Conservation (phyloP, 2,329 filamentous ascomycete species). For the Colletotrichum euphorbiae region DNA sequence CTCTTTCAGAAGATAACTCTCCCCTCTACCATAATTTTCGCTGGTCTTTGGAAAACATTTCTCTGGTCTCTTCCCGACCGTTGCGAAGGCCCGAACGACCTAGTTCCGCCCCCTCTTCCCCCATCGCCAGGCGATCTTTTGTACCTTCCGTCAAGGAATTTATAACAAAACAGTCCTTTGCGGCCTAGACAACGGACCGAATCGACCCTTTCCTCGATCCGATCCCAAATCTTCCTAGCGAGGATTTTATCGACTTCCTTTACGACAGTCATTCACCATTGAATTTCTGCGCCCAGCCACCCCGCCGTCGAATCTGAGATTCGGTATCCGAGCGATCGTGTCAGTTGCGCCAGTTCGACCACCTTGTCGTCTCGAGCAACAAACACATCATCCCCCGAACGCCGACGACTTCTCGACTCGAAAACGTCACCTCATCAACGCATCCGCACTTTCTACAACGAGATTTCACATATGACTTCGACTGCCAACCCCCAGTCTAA, state of each 20-base stretch:
- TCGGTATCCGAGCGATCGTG: slow-evolving; percentile 42
- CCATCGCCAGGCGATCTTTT: slow-evolving; percentile 40
- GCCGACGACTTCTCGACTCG: slow-evolving; percentile 13
- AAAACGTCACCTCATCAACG: slow-evolving; percentile 30
- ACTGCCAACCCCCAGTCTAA: slow-evolving; percentile 66
- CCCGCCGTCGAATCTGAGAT: slow-evolving; percentile 47
- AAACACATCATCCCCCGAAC: slow-evolving; percentile 31
- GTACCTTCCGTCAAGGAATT: slow-evolving; percentile 38
- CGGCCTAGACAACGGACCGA: slow-evolving; percentile 30
- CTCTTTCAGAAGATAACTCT: slow-evolving; percentile 42
- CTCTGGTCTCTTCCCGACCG: slow-evolving; percentile 33
- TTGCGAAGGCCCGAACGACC: slow-evolving; percentile 28
- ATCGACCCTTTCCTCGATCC: slow-evolving; percentile 17
- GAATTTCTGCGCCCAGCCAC: slow-evolving; percentile 31
- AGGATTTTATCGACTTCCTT: slow-evolving; percentile 17
- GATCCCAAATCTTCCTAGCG: slow-evolving; percentile 6
- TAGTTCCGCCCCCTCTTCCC: slow-evolving; percentile 34
- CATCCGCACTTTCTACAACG: slow-evolving; percentile 39
- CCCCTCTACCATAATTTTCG: slow-evolving; percentile 38
- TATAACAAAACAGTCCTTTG: slow-evolving; percentile 23
- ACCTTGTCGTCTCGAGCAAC: slow-evolving; percentile 37
- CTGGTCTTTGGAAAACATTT: slow-evolving; percentile 32
- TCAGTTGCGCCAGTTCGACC: slow-evolving; percentile 33
- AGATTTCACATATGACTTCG: slow-evolving; percentile 69
- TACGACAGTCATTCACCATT: slow-evolving; percentile 38